Evolutionary conservation across 495 filamentous ascomycete genomes (phyloP).

Genomic region (Daldinia vernicosa): DNA sequence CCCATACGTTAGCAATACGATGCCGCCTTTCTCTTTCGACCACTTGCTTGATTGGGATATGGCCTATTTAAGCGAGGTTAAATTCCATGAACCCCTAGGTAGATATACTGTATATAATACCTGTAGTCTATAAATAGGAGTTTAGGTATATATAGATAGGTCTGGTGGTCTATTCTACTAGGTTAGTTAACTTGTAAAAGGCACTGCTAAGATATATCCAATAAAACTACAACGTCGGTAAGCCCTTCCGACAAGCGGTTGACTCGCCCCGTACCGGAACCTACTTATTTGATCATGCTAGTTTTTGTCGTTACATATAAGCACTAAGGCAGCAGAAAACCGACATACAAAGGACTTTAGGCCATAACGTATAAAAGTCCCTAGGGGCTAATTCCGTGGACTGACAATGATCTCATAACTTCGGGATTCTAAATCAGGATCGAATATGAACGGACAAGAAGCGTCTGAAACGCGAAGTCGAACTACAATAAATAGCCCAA

Average conservation of each 20-base stretch:
- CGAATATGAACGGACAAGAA: not conserved
- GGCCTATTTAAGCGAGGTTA: not conserved
- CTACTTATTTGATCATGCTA: too few species aligned
- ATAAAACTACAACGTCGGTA: too few species aligned
- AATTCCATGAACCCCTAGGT: not conserved
- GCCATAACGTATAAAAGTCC: not conserved
- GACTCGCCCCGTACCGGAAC: too few species aligned
- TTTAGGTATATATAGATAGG: not conserved
- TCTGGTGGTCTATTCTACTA: too few species aligned
- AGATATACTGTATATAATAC: conserved; percentile 2
- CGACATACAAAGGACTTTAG: not conserved
- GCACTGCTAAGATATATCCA: too few species aligned
- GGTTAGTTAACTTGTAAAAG: too few species aligned
- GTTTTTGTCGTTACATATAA: too few species aligned
- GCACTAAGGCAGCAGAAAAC: not conserved
- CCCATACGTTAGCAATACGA: not conserved
- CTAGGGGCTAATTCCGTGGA: not conserved
- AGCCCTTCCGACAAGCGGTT: too few species aligned
- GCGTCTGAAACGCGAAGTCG: not conserved
- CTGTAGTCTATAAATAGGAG: not conserved
- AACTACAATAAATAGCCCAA: conserved; percentile 22
- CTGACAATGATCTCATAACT: not conserved
- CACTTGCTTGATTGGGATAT: not conserved
- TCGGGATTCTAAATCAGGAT: not conserved
- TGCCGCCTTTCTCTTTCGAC: not conserved